Evolutionary conservation across 108 stramenopile species (phyloP).

Genomic region (Asterionellopsis glacialis): DNA sequence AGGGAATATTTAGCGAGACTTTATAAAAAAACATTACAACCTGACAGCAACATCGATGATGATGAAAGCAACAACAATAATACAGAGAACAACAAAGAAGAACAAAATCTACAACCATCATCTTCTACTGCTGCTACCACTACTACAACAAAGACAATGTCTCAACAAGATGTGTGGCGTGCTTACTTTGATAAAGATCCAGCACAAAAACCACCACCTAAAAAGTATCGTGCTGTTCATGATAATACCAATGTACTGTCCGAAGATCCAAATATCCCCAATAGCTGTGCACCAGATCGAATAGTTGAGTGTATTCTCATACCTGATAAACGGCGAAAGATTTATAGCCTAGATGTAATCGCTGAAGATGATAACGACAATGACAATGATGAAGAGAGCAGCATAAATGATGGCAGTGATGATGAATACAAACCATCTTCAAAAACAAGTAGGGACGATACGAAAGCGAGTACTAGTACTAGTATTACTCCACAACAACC

Average conservation of each 20-base stretch:
- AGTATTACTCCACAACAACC: too few species aligned
- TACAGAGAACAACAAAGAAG: too few species aligned
- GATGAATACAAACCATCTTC: too few species aligned
- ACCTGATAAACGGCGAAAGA: constrained; percentile 26
- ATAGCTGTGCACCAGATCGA: constrained; percentile 43
- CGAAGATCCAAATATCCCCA: constrained; percentile 26
- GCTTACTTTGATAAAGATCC: constrained; percentile 28
- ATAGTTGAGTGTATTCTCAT: constrained; percentile 66
- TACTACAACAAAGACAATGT: too few species aligned
- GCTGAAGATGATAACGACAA: constrained; percentile 5
- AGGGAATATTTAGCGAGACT: too few species aligned
- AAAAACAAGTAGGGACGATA: too few species aligned
- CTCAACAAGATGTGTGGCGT: not conserved
- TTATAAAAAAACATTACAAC: too few species aligned
- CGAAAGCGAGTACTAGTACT: too few species aligned
- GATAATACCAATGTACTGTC: not conserved
- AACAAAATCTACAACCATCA: too few species aligned
- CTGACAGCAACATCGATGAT: too few species aligned
- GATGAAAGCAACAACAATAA: too few species aligned
- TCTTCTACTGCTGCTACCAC: too few species aligned
- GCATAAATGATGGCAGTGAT: not conserved
- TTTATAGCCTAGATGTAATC: constrained; percentile 2
- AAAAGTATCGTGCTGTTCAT: not conserved
- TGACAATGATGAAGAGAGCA: constrained; percentile 4
- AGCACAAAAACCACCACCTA: not conserved